Base-by-base conservation (phyloP, 352 stramenopile genomes). In the Saprolegnia parasitica region DNA sequence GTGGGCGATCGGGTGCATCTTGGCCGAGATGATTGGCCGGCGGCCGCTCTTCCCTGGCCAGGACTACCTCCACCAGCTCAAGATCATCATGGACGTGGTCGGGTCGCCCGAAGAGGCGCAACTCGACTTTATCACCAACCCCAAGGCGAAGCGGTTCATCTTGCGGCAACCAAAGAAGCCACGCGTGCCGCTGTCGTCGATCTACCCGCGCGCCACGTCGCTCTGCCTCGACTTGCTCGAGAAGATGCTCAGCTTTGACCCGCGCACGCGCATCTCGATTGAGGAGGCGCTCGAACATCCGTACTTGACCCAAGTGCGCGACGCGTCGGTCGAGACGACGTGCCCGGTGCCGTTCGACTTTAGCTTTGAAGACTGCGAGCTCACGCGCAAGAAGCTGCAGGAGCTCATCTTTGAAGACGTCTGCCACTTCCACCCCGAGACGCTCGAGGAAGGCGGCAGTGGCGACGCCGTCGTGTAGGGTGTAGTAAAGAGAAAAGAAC, bases 181-280 rank as follows among this genome's bases (percentile, higher is more conserved):
- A 1, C 88, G 88, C 71, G 81, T 95, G 18, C 81, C 80, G 23
- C 79, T 95, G 8, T 86, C 86, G 16, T 90, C 84, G 0, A 77
- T 97, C 9, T 98, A 96, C 73, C 86, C 89, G 6, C 81, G 87
- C 45, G 88, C 89, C 15, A 95, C 78, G 18, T 76, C 84, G 5
- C 75, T 87, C 56, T 95, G 86, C 29, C 75, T 97, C 6, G 90
- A 98, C 76, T 68, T 98, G 47, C 79, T 98, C 5, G 80, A 97
- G 60, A 90, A 91, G 61, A 97, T 98, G 89, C 82, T 98, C 11
- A 77, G 91, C 11, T 98, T 98, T 39, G 91, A 98, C 74, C 95
- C 95, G 15, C 77, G 80, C 24, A 95, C 88, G 68, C 82, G 86
- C 64, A 91, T 94, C 61, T 90, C 84, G 45, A 90, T 94, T 64